These are phyloP conservation scores for Starmerella potacharoeniae DNA, from an alignment of 805 yeast genomes.

Conservation along the genomic window DNA sequence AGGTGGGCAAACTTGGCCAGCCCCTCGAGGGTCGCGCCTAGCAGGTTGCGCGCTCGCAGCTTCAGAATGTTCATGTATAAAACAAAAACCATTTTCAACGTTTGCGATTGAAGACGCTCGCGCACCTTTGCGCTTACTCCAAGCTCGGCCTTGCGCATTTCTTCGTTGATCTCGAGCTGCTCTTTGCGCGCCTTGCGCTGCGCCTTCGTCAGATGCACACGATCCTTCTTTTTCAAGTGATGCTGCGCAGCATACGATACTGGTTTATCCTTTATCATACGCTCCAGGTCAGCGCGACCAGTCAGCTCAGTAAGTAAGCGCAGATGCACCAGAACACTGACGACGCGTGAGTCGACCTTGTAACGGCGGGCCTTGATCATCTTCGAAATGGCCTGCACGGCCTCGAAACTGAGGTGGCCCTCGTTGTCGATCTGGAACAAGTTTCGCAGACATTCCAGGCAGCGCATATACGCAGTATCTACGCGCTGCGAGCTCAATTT, in stretches of 20 bases:
- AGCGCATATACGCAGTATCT: constrained; percentile 41
- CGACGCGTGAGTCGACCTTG: constrained; percentile 71
- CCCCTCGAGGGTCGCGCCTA: constrained; percentile 87
- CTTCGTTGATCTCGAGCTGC: constrained; percentile 75
- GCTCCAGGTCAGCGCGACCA: constrained; percentile 32
- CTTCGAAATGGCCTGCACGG: constrained; percentile 55
- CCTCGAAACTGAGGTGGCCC: constrained; percentile 70
- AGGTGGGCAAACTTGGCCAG: constrained; percentile 80
- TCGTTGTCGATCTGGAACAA: constrained; percentile 65
- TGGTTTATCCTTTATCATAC: constrained; percentile 36
- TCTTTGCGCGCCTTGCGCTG: constrained; percentile 83
- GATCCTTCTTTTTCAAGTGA: constrained; percentile 68
- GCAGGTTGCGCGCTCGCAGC: constrained; percentile 48
- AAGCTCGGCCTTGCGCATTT: constrained; percentile 74
- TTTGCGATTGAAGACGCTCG: constrained; percentile 73
- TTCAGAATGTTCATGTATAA: constrained; percentile 69
- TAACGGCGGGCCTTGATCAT: constrained; percentile 62
- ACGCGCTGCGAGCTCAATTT: constrained; percentile 46
- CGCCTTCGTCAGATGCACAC: constrained; percentile 83
- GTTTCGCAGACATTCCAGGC: constrained; percentile 56
- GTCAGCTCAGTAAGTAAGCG: constrained; percentile 31
- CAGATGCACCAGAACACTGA: constrained; percentile 61
- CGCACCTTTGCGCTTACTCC: constrained; percentile 80
- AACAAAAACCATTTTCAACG: constrained; percentile 58
- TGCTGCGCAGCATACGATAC: constrained; percentile 27